A percentile compares a stretch with the other conserved stretches of the same genome.
phyloP scores from a whole-genome alignment of 2,329 filamentous ascomycete genomes.

The Hypoxylon sp. region DNA sequence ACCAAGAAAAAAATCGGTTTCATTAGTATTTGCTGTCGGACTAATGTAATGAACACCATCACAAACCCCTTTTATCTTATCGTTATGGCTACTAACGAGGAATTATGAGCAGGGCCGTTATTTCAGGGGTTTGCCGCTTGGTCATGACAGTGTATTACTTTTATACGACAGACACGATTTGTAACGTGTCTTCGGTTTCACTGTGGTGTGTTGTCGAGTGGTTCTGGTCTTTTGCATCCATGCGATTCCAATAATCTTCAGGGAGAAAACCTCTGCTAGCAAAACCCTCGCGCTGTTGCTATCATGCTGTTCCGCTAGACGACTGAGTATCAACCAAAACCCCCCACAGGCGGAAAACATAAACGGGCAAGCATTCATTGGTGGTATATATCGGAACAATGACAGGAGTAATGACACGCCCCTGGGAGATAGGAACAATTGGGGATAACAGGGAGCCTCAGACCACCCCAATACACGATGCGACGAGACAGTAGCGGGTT shows the following conservation, averaged over 20 bases:
- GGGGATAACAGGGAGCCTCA: no score
- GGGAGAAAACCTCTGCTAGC: not conserved
- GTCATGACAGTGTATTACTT: not conserved
- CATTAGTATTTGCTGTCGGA: not conserved
- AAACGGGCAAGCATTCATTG: not conserved
- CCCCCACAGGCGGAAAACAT: not conserved
- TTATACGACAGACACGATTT: not conserved
- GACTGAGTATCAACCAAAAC: not conserved
- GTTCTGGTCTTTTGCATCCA: conserved; percentile 2
- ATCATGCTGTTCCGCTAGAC: not conserved
- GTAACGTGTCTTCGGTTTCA: not conserved
- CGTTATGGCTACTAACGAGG: not conserved
- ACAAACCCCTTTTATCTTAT: not conserved
- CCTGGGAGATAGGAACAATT: no score
- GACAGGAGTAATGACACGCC: not conserved
- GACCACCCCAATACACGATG: no score
- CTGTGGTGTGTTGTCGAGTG: not conserved
- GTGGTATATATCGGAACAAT: not conserved
- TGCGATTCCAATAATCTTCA: not conserved
- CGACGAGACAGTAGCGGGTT: no score
- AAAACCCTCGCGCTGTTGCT: not conserved
- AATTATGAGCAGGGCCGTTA: not conserved
- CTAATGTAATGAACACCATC: conserved; percentile 3
- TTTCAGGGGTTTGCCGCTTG: not conserved
- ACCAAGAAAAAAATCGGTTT: conserved; percentile 2